Percentiles rank a stretch among this genome's conserved stretches.
These are phyloP conservation scores for Fusarium lyarnte DNA, from an alignment of 2,329 filamentous ascomycete species.

Conservation along the genomic window DNA sequence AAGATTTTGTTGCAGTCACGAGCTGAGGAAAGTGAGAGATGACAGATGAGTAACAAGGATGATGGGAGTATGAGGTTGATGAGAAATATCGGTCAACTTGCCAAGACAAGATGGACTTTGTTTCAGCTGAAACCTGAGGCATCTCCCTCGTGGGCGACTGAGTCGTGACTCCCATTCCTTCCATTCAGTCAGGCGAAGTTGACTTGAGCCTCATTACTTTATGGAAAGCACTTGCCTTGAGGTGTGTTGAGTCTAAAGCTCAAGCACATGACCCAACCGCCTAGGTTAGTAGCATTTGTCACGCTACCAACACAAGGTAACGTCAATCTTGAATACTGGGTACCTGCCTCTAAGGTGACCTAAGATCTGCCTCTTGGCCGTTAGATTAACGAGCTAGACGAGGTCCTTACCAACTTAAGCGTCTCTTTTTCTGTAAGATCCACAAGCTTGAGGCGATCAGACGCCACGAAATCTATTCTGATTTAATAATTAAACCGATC, in stretches of 20 bases:
- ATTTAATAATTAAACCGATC: not conserved
- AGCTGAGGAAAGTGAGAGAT: slow-evolving; percentile 27
- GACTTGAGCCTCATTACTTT: slow-evolving; percentile 12
- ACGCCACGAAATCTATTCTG: not conserved
- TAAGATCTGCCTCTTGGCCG: not conserved
- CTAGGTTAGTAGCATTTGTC: slow-evolving; percentile 31
- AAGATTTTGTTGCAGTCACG: slow-evolving; percentile 2
- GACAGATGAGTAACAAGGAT: slow-evolving; percentile 23
- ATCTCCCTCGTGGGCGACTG: not conserved
- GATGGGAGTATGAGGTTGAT: slow-evolving; percentile 4
- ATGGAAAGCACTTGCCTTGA: not conserved
- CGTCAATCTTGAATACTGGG: not conserved
- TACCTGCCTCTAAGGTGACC: too few species aligned
- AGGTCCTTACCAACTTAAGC: not conserved
- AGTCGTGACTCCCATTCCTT: slow-evolving; percentile 6
- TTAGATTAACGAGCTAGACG: not conserved
- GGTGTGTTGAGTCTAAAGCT: not conserved
- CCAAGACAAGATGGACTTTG: slow-evolving; percentile 7
- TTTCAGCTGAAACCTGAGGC: slow-evolving; percentile 20
- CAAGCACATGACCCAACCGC: slow-evolving; percentile 28
- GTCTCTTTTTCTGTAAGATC: not conserved
- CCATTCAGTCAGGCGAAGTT: not conserved
- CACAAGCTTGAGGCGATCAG: not conserved
- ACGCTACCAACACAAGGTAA: slow-evolving; percentile 12
- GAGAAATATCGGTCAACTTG: slow-evolving; percentile 11